A percentile compares a stretch with the other conserved stretches of the same genome.
These are phyloP conservation scores for Cairneyella variabilis DNA, from an alignment of 495 filamentous ascomycete genomes.

Conservation along the genomic window DNA sequence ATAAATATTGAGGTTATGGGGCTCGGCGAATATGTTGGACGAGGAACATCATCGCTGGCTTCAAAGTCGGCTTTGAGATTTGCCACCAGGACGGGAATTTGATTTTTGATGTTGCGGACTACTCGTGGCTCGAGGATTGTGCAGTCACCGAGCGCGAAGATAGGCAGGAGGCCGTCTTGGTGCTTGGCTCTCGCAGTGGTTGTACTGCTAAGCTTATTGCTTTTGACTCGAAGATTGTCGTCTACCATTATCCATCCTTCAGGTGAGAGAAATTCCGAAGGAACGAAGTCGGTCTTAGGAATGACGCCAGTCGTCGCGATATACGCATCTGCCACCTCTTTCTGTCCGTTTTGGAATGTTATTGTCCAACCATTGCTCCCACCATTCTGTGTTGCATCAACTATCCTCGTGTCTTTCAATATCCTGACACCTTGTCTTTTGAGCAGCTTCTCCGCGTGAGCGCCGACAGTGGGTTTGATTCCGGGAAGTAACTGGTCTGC, in stretches of 20 bases:
- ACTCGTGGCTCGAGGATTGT: not conserved
- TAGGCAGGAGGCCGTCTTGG: not conserved
- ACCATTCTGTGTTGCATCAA: not conserved
- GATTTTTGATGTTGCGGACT: not conserved
- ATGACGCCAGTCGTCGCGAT: conserved; percentile 37
- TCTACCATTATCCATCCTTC: not conserved
- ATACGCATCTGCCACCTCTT: conserved; percentile 36
- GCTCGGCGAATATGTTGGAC: not conserved
- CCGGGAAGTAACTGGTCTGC: not conserved
- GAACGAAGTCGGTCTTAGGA: conserved; percentile 42
- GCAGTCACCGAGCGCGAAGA: not conserved
- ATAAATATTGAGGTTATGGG: not conserved
- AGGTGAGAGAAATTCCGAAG: conserved; percentile 31
- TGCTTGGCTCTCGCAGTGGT: not conserved
- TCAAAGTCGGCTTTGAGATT: not conserved
- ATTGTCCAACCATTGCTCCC: not conserved
- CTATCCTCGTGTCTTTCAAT: not conserved
- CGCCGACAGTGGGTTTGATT: not conserved
- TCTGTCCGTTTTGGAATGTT: conserved; percentile 26
- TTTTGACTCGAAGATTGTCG: conserved; percentile 1
- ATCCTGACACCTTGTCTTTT: not conserved
- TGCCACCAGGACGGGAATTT: not conserved
- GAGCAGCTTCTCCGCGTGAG: not conserved
- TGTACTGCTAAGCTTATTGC: too few relatives aligned
- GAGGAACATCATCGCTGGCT: not conserved